phyloP scores from a whole-genome alignment of 306 rosid species.

The Vicia faba region DNA sequence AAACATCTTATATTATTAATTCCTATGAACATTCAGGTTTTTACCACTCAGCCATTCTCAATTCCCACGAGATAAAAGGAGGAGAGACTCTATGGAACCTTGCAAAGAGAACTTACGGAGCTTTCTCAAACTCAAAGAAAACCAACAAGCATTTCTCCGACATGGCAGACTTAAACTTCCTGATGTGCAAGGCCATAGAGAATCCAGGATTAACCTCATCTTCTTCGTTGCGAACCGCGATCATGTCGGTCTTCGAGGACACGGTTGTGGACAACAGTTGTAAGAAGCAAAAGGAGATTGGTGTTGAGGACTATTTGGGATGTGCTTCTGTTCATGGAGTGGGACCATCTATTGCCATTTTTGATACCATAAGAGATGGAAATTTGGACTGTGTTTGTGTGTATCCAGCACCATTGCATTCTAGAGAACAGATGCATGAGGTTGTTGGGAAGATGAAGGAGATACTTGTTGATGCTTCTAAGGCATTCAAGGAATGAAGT shows the following conservation, averaged over 20 bases:
- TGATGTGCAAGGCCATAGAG: conserved; percentile 61
- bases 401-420: conserved; percentile 66
- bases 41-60: conserved; percentile 66
- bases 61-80: conserved; percentile 56
- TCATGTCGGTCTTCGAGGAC: conserved; percentile 67
- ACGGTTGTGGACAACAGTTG: conserved; percentile 46
- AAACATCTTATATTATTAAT: too few relatives aligned
- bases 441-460: conserved; percentile 51
- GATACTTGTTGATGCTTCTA: conserved; percentile 47
- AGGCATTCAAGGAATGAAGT: background rate
- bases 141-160: conserved; percentile 56
- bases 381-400: conserved; percentile 60
- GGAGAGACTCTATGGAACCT: conserved; percentile 66
- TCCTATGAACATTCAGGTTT: conserved; percentile 45
- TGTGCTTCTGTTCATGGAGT: conserved; percentile 71
- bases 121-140: conserved; percentile 49
- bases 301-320: conserved; percentile 62
- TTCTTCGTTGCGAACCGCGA: conserved; percentile 50
- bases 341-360: conserved; percentile 65
- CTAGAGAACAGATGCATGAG: conserved; percentile 56
- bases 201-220: conserved; percentile 59
- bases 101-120: conserved; percentile 45
- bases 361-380: conserved; percentile 58
- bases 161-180: conserved; percentile 63
- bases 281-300: conserved; percentile 31